phyloP scores from a whole-genome alignment of 1,284 basidiomycete species.

The Ganoderma lucidum region DNA sequence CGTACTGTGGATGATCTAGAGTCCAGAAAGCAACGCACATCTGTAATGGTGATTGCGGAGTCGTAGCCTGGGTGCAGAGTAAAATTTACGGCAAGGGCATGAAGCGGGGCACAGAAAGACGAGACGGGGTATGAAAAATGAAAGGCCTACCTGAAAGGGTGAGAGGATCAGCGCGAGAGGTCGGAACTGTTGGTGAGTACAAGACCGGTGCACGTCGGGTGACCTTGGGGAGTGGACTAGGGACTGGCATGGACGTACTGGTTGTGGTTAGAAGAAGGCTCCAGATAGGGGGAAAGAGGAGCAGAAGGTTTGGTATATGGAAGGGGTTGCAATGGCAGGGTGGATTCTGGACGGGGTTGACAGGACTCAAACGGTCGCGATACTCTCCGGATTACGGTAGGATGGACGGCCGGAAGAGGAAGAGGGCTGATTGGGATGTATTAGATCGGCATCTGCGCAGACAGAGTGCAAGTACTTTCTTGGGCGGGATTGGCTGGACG shows the following conservation, averaged over 20 bases:
- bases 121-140: background rate
- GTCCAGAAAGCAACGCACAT: slow-evolving; percentile 86
- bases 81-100: slow-evolving; percentile 13
- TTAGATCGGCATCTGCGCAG: slow-evolving; percentile 11
- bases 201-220: slow-evolving; percentile 16
- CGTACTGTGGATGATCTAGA: slow-evolving; percentile 75
- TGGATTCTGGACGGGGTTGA: slow-evolving; percentile 15
- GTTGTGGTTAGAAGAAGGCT: slow-evolving; percentile 16
- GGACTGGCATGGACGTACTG: slow-evolving; percentile 17
- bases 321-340: background rate
- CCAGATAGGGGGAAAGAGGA: slow-evolving; percentile 18
- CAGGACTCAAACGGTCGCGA: slow-evolving; percentile 10
- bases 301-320: slow-evolving; percentile 17
- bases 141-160: slow-evolving; percentile 18
- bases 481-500: background rate
- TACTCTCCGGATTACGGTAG: slow-evolving; percentile 3
- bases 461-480: background rate
- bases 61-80: slow-evolving; percentile 22
- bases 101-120: slow-evolving; percentile 5
- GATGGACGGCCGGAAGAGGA: background rate
- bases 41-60: slow-evolving; percentile 15
- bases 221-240: background rate
- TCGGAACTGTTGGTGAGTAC: slow-evolving; percentile 18
- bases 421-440: slow-evolving; percentile 13
- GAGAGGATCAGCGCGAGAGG: slow-evolving; percentile 1